Conservation (phyloP, 106 monocot species). For the Narthecium ossifragum region DNA sequence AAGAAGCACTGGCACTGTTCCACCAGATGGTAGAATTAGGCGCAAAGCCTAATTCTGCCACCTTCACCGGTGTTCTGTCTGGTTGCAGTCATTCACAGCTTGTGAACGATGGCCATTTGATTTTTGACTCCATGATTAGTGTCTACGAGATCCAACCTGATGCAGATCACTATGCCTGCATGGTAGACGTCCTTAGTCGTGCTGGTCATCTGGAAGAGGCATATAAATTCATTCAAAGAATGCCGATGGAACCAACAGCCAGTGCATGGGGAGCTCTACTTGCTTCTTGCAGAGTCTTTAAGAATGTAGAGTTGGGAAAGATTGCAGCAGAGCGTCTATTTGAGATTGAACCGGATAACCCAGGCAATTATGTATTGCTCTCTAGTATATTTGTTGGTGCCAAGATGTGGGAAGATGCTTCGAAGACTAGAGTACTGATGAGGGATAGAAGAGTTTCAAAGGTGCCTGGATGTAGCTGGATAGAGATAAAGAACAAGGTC, state of each 20-base stretch:
- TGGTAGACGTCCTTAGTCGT: slow-evolving; percentile 59
- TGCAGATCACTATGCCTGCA: slow-evolving; percentile 66
- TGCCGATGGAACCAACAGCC: slow-evolving; percentile 52
- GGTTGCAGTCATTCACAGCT: slow-evolving; percentile 73
- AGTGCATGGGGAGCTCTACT: slow-evolving; percentile 66
- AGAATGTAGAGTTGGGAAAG: slow-evolving; percentile 48
- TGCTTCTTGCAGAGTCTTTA: slow-evolving; percentile 40
- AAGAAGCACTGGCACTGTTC: slow-evolving; percentile 40
- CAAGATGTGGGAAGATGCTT: slow-evolving; percentile 46
- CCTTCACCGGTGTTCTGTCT: slow-evolving; percentile 50
- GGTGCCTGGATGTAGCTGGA: slow-evolving; percentile 66
- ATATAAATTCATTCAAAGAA: slow-evolving; percentile 42
- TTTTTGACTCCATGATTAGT: slow-evolving; percentile 47
- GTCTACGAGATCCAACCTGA: slow-evolving; percentile 36
- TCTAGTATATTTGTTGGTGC: slow-evolving; percentile 41
- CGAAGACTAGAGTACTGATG: slow-evolving; percentile 48
- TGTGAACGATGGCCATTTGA: slow-evolving; percentile 29
- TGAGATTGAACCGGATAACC: slow-evolving; percentile 56
- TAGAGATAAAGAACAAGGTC: slow-evolving; percentile 40
- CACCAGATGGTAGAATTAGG: slow-evolving; percentile 30
- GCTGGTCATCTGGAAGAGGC: slow-evolving; percentile 47
- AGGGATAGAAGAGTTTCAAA: slow-evolving; percentile 46
- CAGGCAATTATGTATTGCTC: slow-evolving; percentile 53
- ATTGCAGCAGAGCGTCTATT: slow-evolving; percentile 42
- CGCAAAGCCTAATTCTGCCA: slow-evolving; percentile 36